Percentiles rank a stretch among this genome's conserved stretches.
phyloP scores from a whole-genome alignment of 345 rosid species.

The Eucalyptus leucophloia region DNA sequence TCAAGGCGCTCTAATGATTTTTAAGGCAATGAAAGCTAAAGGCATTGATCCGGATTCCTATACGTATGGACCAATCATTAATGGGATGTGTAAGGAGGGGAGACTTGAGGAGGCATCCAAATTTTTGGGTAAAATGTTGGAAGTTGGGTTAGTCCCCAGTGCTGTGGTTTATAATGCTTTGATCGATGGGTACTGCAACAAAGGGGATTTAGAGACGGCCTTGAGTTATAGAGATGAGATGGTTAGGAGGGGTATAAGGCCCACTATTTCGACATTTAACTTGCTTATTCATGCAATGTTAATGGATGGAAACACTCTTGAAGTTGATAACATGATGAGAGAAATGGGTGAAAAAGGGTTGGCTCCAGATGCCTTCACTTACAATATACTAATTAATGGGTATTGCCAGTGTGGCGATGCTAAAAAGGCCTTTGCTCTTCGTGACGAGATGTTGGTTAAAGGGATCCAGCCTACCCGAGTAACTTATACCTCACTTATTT shows the following conservation, averaged over 20 bases:
- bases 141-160: constrained; percentile 46
- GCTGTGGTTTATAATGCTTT: constrained; percentile 72
- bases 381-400: constrained; percentile 81
- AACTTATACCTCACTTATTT: constrained; percentile 77
- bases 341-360: constrained; percentile 61
- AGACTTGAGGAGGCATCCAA: constrained; percentile 51
- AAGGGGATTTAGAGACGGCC: constrained; percentile 54
- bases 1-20: constrained; percentile 57
- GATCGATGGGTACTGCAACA: constrained; percentile 69
- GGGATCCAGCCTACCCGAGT: constrained; percentile 56
- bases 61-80: constrained; percentile 62
- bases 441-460: constrained; percentile 49
- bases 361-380: constrained; percentile 52
- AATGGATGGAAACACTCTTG: constrained; percentile 50
- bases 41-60: constrained; percentile 62
- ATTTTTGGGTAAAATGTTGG: constrained; percentile 50
- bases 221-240: constrained; percentile 67
- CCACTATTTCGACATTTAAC: constrained; percentile 72
- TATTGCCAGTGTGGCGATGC: constrained; percentile 63
- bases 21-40: constrained; percentile 43
- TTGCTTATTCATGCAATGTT: constrained; percentile 70
- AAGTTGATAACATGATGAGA: constrained; percentile 49
- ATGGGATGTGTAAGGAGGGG: constrained; percentile 75
- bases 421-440: constrained; percentile 54
- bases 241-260: constrained; percentile 48